phyloP scores from a whole-genome alignment of 2,329 filamentous ascomycete genomes.

The Fusarium kyushuense region DNA sequence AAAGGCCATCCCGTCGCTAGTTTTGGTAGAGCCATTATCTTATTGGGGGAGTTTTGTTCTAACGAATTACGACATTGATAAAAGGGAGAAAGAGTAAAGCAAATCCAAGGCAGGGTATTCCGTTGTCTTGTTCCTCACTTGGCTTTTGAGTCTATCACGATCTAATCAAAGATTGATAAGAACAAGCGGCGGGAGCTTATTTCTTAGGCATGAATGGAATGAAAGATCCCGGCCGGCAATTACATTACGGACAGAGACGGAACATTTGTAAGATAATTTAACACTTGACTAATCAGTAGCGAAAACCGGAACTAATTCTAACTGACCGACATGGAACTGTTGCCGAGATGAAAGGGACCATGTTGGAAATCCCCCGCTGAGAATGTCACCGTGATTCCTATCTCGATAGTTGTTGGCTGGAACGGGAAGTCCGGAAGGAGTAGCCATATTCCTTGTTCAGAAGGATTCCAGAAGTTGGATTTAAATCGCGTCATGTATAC shows the following conservation, averaged over 20 bases:
- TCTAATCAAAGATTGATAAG: slow-evolving; percentile 28
- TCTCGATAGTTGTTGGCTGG: slow-evolving; percentile 9
- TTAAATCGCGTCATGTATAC: not conserved
- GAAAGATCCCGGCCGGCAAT: slow-evolving; percentile 9
- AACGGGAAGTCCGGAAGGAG: not conserved
- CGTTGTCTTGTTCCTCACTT: not conserved
- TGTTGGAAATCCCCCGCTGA: slow-evolving; percentile 6
- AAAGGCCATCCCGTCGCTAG: not conserved
- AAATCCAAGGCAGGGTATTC: no score
- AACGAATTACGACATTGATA: no score
- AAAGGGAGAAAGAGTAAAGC: no score
- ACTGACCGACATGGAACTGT: slow-evolving; percentile 12
- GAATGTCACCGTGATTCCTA: slow-evolving; percentile 1
- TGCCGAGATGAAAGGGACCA: slow-evolving; percentile 30
- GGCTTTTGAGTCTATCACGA: not conserved
- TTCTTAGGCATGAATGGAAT: slow-evolving; percentile 14
- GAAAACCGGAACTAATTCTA: slow-evolving; percentile 2
- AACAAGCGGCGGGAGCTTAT: slow-evolving; percentile 12
- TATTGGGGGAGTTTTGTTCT: no score
- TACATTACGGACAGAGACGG: slow-evolving; percentile 6
- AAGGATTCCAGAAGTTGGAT: slow-evolving; percentile 25
- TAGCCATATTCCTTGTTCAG: slow-evolving; percentile 10
- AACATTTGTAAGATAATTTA: slow-evolving; percentile 2
- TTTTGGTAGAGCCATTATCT: not conserved
- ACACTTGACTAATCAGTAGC: not conserved